phyloP scores from a whole-genome alignment of 768 basidiomycete genomes.

The Paxillus rubicundulus region DNA sequence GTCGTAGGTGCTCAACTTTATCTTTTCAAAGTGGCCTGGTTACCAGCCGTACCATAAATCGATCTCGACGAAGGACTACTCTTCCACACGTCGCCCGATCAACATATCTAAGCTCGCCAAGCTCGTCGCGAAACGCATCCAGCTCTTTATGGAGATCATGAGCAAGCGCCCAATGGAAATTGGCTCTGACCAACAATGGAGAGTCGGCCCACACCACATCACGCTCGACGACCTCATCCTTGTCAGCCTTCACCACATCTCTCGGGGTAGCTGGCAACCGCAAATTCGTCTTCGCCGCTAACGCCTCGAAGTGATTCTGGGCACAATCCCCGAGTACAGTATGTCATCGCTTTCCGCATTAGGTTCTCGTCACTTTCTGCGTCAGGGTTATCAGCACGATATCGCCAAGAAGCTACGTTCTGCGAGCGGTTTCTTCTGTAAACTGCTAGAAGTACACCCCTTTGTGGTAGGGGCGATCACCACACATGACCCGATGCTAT shows the following conservation, averaged over 20 bases:
- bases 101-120: slow-evolving; percentile 66
- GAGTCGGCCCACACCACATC: slow-evolving; percentile 9
- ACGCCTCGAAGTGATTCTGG: no score
- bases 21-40: slow-evolving; percentile 61
- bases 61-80: slow-evolving; percentile 70
- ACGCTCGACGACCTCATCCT: slow-evolving; percentile 37
- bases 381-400: no score
- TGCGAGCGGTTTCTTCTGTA: no score
- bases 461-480: no score
- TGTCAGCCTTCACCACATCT: slow-evolving; percentile 75
- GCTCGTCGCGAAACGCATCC: slow-evolving; percentile 66
- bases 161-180: slow-evolving; percentile 2
- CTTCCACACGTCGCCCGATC: slow-evolving; percentile 64
- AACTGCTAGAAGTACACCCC: no score
- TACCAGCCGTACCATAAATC: slow-evolving; percentile 69
- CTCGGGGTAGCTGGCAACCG: slow-evolving; percentile 77
- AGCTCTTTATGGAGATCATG: slow-evolving; percentile 6
- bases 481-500: no score
- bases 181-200: slow-evolving; percentile 12
- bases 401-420: no score
- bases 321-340: neutral
- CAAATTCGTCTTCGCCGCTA: slow-evolving; percentile 49
- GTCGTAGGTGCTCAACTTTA: neutral
- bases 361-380: no score
- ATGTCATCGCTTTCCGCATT: neutral